Percentiles rank a stretch among this genome's conserved stretches.
phyloP scores from a whole-genome alignment of 768 basidiomycete species.

The Fistulinella prunicolor region DNA sequence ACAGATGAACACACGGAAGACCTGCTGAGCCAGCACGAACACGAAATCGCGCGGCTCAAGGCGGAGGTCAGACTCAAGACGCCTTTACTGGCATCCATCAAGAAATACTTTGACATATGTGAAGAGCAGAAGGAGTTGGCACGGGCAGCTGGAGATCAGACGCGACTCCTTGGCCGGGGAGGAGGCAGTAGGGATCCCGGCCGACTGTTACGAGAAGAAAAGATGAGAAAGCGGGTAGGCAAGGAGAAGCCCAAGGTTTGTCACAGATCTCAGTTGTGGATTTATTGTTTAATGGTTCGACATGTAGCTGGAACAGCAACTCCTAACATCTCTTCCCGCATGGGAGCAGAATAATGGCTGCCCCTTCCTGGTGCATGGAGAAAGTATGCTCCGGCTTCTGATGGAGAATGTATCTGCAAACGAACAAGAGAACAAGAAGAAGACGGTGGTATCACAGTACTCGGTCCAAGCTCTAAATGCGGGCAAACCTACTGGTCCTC shows the following conservation, averaged over 20 bases:
- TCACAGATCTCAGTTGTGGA: background rate
- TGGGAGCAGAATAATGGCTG: slow-evolving; percentile 82
- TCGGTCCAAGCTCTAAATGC: slow-evolving; percentile 29
- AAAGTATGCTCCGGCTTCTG: slow-evolving; percentile 75
- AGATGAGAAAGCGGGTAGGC: slow-evolving; percentile 91
- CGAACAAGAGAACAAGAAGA: slow-evolving; percentile 80
- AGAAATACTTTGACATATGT: slow-evolving; percentile 89
- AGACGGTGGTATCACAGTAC: slow-evolving; percentile 37
- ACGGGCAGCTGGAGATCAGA: slow-evolving; percentile 76
- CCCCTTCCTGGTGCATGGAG: slow-evolving; percentile 82
- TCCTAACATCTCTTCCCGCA: slow-evolving; percentile 68
- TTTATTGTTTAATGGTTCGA: slow-evolving; percentile 26
- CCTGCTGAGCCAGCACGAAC: slow-evolving; percentile 77
- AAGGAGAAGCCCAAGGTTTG: slow-evolving; percentile 89
- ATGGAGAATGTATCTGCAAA: slow-evolving; percentile 67
- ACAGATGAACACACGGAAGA: slow-evolving; percentile 89
- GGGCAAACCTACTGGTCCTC: slow-evolving; percentile 12
- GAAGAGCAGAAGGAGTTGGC: slow-evolving; percentile 88
- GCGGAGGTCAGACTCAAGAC: slow-evolving; percentile 80
- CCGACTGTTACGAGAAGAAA: slow-evolving; percentile 87
- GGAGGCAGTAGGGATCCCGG: slow-evolving; percentile 74
- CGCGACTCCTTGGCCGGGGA: slow-evolving; percentile 76
- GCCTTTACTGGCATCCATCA: slow-evolving; percentile 68
- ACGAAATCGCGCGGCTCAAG: slow-evolving; percentile 77
- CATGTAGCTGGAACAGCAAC: slow-evolving; percentile 84